phyloP scores from a whole-genome alignment of 169 alveolate genomes.

The Plasmodium chabaudi region DNA sequence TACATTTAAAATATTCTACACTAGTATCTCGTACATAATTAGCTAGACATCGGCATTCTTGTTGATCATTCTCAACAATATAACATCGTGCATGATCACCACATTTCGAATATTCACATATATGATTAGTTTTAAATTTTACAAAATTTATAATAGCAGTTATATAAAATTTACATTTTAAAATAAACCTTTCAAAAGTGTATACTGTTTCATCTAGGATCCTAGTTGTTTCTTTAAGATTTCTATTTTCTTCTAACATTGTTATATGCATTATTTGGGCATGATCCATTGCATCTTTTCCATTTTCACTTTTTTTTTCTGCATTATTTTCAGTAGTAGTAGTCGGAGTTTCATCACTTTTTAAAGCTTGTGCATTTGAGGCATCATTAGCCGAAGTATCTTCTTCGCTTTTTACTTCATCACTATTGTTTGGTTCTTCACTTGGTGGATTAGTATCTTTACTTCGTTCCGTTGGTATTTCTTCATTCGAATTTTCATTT shows the following conservation, averaged over 20 bases:
- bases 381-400: background rate
- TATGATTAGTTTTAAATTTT: constrained; percentile 25
- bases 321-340: too few species aligned
- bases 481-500: too few species aligned
- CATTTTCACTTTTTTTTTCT: background rate
- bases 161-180: constrained; percentile 28
- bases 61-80: constrained; percentile 42
- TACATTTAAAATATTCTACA: constrained; percentile 47
- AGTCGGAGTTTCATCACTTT: too few species aligned
- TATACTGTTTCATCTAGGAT: constrained; percentile 31
- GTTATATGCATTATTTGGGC: constrained; percentile 19
- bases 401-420: background rate
- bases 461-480: too few species aligned
- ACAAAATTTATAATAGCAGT: constrained; percentile 34
- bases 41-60: constrained; percentile 66
- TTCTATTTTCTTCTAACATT: constrained; percentile 16
- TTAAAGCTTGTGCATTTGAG: too few species aligned
- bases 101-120: constrained; percentile 72
- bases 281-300: background rate
- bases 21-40: constrained; percentile 42
- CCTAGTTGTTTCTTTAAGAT: constrained; percentile 34
- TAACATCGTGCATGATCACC: constrained; percentile 74
- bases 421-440: background rate
- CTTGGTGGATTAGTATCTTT: background rate
- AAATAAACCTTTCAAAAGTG: constrained; percentile 20